These are phyloP conservation scores for Benincasa hispida DNA, from an alignment of 306 rosid genomes.

Conservation along the genomic window DNA sequence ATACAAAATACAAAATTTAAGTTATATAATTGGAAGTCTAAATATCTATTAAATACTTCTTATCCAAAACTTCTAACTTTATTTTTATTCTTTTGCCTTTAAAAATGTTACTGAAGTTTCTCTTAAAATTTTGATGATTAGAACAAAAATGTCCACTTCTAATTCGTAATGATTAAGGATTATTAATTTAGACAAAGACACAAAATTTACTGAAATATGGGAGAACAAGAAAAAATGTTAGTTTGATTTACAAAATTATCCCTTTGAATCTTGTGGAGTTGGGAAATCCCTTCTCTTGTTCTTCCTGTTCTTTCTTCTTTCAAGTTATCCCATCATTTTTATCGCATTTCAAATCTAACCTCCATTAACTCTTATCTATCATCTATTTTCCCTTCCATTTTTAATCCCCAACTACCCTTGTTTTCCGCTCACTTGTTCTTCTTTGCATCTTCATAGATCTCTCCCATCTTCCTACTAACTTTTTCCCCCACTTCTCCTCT, in stretches of 20 bases:
- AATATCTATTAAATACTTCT: too few species aligned
- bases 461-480: background rate
- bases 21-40: too few species aligned
- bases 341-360: conserved; percentile 5
- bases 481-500: background rate
- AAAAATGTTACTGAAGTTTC: too few species aligned
- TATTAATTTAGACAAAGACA: background rate
- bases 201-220: background rate
- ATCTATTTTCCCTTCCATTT: background rate
- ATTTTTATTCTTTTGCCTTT: too few species aligned
- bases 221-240: background rate
- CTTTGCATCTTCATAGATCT: background rate
- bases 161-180: background rate
- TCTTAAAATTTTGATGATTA: background rate
- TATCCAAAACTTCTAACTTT: too few species aligned
- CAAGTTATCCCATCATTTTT: background rate
- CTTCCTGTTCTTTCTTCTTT: background rate
- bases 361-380: background rate
- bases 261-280: background rate
- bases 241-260: background rate
- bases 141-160: background rate
- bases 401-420: background rate
- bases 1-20: too few species aligned
- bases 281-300: background rate
- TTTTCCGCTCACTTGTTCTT: conserved; percentile 1